Evolutionary conservation across 2,329 filamentous ascomycete species (phyloP).

Genomic region (Biscogniauxia sp.): DNA sequence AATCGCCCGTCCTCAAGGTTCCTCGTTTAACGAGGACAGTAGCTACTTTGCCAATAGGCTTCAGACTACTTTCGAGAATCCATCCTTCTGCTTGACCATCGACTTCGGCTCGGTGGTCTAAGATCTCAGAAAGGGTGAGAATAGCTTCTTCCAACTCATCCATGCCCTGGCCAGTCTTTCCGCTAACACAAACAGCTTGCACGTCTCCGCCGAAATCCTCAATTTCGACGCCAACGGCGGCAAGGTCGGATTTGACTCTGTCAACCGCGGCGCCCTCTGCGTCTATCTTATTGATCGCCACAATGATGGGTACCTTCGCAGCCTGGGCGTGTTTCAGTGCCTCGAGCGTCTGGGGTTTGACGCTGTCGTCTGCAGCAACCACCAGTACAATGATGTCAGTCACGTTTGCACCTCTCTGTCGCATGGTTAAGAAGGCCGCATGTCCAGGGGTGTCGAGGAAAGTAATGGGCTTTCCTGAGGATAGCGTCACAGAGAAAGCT

Average conservation of each 20-base stretch:
- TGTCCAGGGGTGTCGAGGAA: slow-evolving; percentile 97
- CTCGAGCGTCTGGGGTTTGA: slow-evolving; percentile 95
- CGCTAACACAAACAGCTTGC: slow-evolving; percentile 86
- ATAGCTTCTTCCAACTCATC: slow-evolving; percentile 88
- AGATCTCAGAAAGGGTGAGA: slow-evolving; percentile 78
- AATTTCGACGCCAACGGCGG: slow-evolving; percentile 79
- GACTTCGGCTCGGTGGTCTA: slow-evolving; percentile 80
- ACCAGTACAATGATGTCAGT: slow-evolving; percentile 97
- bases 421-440: slow-evolving; percentile 93
- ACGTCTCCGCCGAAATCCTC: slow-evolving; percentile 95
- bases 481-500: slow-evolving; percentile 88
- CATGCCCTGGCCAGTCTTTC: slow-evolving; percentile 92
- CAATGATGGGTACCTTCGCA: slow-evolving; percentile 90
- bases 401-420: slow-evolving; percentile 89
- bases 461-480: slow-evolving; percentile 84
- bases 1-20: slow-evolving; percentile 75
- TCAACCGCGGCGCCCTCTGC: slow-evolving; percentile 79
- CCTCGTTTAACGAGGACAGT: slow-evolving; percentile 87
- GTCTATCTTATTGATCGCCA: slow-evolving; percentile 97
- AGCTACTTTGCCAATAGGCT: slow-evolving; percentile 78
- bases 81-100: slow-evolving; percentile 84
- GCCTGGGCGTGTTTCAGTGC: slow-evolving; percentile 89
- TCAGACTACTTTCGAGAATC: slow-evolving; percentile 89
- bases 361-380: slow-evolving; percentile 93
- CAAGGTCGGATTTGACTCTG: slow-evolving; percentile 83